Conservation (phyloP, 257 asterid genomes). For the Solanum sitiens region DNA sequence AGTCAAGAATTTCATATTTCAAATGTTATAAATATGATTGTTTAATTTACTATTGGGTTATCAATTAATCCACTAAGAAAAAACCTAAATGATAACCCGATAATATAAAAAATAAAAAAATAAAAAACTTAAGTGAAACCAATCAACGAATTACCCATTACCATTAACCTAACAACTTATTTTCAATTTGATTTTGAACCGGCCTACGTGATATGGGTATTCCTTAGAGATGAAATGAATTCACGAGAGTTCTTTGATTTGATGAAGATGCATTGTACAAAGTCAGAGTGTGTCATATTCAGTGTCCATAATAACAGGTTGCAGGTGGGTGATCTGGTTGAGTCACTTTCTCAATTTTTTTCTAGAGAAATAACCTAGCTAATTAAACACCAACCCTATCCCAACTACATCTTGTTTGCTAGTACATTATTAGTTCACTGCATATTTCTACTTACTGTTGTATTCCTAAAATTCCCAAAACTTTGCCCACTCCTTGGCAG, state of each 20-base stretch:
- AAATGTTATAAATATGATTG: too few relatives aligned
- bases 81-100: too few relatives aligned
- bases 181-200: too few relatives aligned
- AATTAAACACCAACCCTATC: background rate
- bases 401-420: background rate
- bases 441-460: background rate
- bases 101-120: too few relatives aligned
- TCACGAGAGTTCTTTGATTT: background rate
- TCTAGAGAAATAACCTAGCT: slow-evolving; percentile 4
- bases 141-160: background rate
- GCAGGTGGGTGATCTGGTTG: background rate
- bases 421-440: background rate
- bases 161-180: too few relatives aligned
- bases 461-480: background rate
- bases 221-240: background rate
- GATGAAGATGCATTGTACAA: background rate
- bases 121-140: background rate
- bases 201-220: background rate
- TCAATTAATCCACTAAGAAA: background rate
- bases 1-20: background rate
- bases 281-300: background rate
- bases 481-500: background rate
- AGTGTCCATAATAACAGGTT: background rate
- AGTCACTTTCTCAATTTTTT: slow-evolving; percentile 1
- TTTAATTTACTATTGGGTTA: background rate